phyloP scores from a whole-genome alignment of 495 filamentous ascomycete genomes.

The Sabuloglossum arenarium region DNA sequence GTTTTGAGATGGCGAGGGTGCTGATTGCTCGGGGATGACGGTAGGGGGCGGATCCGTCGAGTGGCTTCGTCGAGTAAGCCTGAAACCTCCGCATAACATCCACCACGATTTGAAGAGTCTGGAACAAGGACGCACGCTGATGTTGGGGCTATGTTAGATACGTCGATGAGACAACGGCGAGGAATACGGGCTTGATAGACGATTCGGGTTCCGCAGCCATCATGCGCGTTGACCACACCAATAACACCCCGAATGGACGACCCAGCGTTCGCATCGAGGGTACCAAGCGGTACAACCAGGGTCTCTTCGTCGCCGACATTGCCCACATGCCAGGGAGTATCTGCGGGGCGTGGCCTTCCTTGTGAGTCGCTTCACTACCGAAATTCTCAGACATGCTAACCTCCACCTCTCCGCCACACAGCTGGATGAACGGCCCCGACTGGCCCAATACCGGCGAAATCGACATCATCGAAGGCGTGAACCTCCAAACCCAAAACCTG shows the following conservation, averaged over 20 bases:
- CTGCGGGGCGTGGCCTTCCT: conserved; percentile 61
- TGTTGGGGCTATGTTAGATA: conserved; percentile 10
- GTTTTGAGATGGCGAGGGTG: background rate
- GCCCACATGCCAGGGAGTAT: conserved; percentile 49
- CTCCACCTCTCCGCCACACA: background rate
- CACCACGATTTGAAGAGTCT: background rate
- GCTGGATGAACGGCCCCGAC: conserved; percentile 48
- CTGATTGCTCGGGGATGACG: background rate
- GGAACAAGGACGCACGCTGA: background rate
- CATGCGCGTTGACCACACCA: conserved; percentile 27
- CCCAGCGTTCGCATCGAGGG: conserved; percentile 47
- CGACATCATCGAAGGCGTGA: conserved; percentile 82
- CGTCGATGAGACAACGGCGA: conserved; percentile 32
- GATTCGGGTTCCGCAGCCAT: conserved; percentile 26
- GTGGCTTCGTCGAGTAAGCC: conserved; percentile 41
- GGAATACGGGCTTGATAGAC: conserved; percentile 33
- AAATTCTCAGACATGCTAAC: too few relatives aligned
- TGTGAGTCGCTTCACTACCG: conserved; percentile 10
- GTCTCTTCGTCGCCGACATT: conserved; percentile 55
- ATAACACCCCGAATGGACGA: conserved; percentile 29
- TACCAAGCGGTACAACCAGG: conserved; percentile 45
- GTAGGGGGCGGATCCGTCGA: conserved; percentile 36
- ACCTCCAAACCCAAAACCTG: conserved; percentile 36
- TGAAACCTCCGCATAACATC: background rate
- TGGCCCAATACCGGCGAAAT: conserved; percentile 77